Percentiles rank a stretch among this genome's conserved stretches.
phyloP scores from a whole-genome alignment of 2,329 filamentous ascomycete genomes.

The Zymoseptoria brevis region DNA sequence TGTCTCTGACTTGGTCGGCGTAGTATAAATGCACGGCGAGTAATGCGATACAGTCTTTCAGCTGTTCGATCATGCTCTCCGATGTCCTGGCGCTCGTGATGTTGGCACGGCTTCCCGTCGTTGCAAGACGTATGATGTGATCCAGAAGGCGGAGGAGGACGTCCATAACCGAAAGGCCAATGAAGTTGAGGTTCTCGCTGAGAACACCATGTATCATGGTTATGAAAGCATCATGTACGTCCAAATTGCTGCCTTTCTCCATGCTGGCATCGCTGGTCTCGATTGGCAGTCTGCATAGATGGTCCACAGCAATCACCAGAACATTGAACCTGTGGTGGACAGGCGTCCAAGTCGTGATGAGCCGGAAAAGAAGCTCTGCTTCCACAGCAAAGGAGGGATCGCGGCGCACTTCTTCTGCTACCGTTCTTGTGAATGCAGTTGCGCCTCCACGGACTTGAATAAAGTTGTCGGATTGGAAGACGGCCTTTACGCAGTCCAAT shows the following conservation, averaged over 20 bases:
- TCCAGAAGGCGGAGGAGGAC: constrained; percentile 77
- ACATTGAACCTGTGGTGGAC: constrained; percentile 93
- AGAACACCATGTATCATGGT: constrained; percentile 75
- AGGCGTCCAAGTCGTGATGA: constrained; percentile 78
- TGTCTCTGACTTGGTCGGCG: constrained; percentile 89
- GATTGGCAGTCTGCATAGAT: constrained; percentile 59
- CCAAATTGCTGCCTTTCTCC: constrained; percentile 36
- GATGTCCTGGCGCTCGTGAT: constrained; percentile 2
- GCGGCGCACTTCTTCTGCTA: constrained; percentile 35
- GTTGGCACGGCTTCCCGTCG: background rate
- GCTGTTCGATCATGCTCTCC: constrained; percentile 29
- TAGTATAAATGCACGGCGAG: constrained; percentile 95
- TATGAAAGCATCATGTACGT: constrained; percentile 65
- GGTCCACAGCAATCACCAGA: constrained; percentile 71
- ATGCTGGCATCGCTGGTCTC: constrained; percentile 49
- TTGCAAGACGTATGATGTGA: constrained; percentile 54
- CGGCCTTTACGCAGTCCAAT: constrained; percentile 75
- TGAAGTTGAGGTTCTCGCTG: constrained; percentile 76
- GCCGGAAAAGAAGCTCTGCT: constrained; percentile 69
- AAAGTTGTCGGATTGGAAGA: constrained; percentile 75
- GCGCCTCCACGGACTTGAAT: constrained; percentile 75
- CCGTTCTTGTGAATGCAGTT: constrained; percentile 63
- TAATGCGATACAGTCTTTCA: constrained; percentile 81
- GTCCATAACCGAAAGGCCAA: constrained; percentile 94
- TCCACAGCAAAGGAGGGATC: constrained; percentile 26